These are phyloP conservation scores for Metschnikowia gruessii DNA, from an alignment of 805 yeast genomes.

Conservation along the genomic window DNA sequence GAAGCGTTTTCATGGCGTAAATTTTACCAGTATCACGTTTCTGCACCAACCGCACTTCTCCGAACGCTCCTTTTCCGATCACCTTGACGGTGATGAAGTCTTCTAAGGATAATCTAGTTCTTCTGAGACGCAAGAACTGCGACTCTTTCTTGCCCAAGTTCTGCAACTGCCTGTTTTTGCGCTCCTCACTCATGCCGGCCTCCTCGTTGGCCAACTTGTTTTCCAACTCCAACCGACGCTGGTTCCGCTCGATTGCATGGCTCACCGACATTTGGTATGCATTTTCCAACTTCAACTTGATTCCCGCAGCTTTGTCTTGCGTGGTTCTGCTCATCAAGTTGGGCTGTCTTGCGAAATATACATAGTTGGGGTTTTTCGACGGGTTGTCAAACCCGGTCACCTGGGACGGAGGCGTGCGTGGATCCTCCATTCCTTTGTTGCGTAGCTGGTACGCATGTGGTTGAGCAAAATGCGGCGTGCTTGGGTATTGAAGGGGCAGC, in stretches of 20 bases:
- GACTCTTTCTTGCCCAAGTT: constrained; percentile 87
- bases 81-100: constrained; percentile 89
- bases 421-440: constrained; percentile 3
- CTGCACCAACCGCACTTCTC: constrained; percentile 93
- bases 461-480: constrained; percentile 14
- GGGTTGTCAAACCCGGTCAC: constrained; percentile 1
- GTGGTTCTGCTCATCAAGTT: constrained; percentile 67
- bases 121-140: constrained; percentile 75
- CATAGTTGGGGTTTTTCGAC: constrained; percentile 26
- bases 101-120: constrained; percentile 78
- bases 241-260: constrained; percentile 94
- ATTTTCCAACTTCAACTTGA: constrained; percentile 77
- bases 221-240: constrained; percentile 83
- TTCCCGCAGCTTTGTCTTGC: constrained; percentile 81
- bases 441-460: constrained; percentile 14
- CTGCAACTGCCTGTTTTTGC: constrained; percentile 76
- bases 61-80: constrained; percentile 95
- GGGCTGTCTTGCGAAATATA: constrained; percentile 79
- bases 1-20: constrained; percentile 89
- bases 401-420: constrained; percentile 15
- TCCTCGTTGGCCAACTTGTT: constrained; percentile 62
- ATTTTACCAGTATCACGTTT: constrained; percentile 89
- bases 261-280: constrained; percentile 80
- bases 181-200: constrained; percentile 68
- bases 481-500: constrained; percentile 10